A percentile compares a stretch with the other conserved stretches of the same genome.
phyloP scores from a whole-genome alignment of 352 stramenopile species.

The Aphanomyces cochlioides region DNA sequence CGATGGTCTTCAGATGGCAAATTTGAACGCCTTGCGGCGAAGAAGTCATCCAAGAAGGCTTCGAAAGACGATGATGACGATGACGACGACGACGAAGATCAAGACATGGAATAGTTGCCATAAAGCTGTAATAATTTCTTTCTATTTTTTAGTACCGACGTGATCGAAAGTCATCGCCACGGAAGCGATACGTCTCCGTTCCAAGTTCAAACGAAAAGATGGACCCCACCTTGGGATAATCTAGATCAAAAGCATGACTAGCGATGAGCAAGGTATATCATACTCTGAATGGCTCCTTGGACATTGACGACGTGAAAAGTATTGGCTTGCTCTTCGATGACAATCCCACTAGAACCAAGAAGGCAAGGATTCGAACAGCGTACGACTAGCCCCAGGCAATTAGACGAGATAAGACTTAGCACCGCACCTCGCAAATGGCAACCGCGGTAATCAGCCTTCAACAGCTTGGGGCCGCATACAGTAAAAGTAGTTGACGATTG shows the following conservation, averaged over 20 bases:
- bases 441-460: constrained; percentile 27
- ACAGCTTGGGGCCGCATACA: constrained; percentile 21
- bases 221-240: constrained; percentile 3
- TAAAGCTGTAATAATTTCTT: constrained; percentile 20
- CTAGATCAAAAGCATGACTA: not conserved
- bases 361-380: constrained; percentile 5
- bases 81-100: constrained; percentile 47
- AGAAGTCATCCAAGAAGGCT: constrained; percentile 37
- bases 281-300: not conserved
- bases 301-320: constrained; percentile 16
- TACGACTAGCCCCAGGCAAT: constrained; percentile 16
- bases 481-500: not conserved
- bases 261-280: not conserved
- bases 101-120: constrained; percentile 18
- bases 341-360: constrained; percentile 13
- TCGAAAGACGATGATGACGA: constrained; percentile 44
- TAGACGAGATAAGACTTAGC: not conserved
- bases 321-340: constrained; percentile 21
- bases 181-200: constrained; percentile 9
- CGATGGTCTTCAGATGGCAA: constrained; percentile 63
- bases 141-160: constrained; percentile 1
- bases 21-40: constrained; percentile 64
- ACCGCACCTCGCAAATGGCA: constrained; percentile 6
- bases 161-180: not conserved
- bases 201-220: constrained; percentile 3